Base-by-base conservation (phyloP, 305 asterid genomes). In the Fraxinus latifolia region DNA sequence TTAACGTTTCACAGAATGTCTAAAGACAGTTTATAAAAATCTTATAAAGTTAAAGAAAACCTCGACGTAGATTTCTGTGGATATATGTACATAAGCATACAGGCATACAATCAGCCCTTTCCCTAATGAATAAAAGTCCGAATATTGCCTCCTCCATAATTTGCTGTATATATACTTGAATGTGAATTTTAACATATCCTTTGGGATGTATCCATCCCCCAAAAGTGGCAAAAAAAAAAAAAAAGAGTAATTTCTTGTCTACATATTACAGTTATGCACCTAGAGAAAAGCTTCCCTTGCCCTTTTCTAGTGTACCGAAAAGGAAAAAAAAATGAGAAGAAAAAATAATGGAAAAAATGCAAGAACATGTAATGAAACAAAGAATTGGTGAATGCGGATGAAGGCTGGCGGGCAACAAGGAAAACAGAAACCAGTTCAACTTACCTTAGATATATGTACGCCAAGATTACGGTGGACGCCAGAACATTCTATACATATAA, bases 391-490 rank as follows among this genome's bases (percentile, higher is more conserved):
- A 29, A 62, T 19, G 9, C 36, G 55, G 67, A 55, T 37, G 75
- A 74, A 83, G 50, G 79, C 72, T 0, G 29, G 29, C 29, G 68
- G 60, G 77, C 68, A 86, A 74, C 23, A 21, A 29, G 44, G 67
- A 0, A 81, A 81, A 80, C 39, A 34, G 67, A 82, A 81, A 80
- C 58, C 47, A 31, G 25, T 19, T 67, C 53, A 78, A 87, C 97
- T 87, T 90, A 91, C 98, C 97, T 93, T 95, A 79, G 98, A 92
- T 88, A 95, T 88, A 81, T 93, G 98, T 79, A 95, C 98, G 50
- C 97, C 98, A 83, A 95, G 97, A 88, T 95, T 95, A 27, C 98
- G 97, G 86, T 95, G 98, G 89, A 93, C 80, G 72, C 98, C 97
- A 77, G 98, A 95, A 88, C 98, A 93, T 85, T 95, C 97, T 15